phyloP scores from a whole-genome alignment of 768 basidiomycete genomes.

The Ramaria rubella region DNA sequence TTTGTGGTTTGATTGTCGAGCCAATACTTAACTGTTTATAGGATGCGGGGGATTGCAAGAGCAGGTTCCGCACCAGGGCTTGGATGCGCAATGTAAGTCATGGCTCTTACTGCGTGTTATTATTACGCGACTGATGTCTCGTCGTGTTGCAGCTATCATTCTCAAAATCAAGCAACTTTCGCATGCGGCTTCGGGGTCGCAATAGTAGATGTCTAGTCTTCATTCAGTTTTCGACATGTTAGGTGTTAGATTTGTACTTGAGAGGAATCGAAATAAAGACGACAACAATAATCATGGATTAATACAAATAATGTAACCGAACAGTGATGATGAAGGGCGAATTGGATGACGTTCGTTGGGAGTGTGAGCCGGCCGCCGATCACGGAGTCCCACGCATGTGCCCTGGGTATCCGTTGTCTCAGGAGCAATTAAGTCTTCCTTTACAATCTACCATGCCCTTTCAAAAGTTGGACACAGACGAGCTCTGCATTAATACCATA shows the following conservation, averaged over 20 bases:
- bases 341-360: too few species aligned
- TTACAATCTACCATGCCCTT: constrained; percentile 15
- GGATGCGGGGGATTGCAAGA: constrained; percentile 75
- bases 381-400: too few species aligned
- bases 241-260: neutral
- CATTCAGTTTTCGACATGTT: neutral
- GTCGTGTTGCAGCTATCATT: constrained; percentile 35
- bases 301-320: too few species aligned
- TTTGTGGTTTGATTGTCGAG: neutral
- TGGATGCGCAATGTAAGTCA: constrained; percentile 68
- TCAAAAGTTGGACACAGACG: constrained; percentile 35
- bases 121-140: neutral
- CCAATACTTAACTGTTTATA: constrained; percentile 17
- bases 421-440: too few species aligned
- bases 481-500: constrained; percentile 61
- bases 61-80: constrained; percentile 75
- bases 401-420: too few species aligned
- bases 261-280: too few species aligned
- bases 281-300: too few species aligned
- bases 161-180: constrained; percentile 38
- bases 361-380: too few species aligned
- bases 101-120: neutral
- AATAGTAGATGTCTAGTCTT: neutral
- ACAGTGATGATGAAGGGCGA: too few species aligned
- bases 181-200: constrained; percentile 11